These are phyloP conservation scores for Microbotryum saponariae DNA, from an alignment of 1,284 basidiomycete genomes.

Conservation along the genomic window DNA sequence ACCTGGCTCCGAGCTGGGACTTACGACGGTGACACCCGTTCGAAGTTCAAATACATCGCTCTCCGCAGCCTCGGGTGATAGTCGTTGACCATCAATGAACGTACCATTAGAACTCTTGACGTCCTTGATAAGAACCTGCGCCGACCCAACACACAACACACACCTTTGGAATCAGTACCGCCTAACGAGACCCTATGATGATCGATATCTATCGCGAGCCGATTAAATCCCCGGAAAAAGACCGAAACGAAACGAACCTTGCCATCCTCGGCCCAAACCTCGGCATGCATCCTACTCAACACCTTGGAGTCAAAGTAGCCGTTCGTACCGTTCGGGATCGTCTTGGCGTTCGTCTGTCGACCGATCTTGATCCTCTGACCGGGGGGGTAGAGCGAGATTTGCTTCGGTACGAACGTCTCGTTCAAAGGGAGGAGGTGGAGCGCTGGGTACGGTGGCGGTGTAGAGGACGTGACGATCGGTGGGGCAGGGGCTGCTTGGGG, in stretches of 20 bases:
- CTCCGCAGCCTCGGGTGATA: constrained; percentile 83
- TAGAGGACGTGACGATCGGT: not conserved
- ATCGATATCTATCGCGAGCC: no score
- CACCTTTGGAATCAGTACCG: no score
- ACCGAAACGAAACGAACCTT: constrained; percentile 66
- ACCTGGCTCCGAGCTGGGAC: constrained; percentile 36
- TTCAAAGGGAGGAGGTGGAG: constrained; percentile 92
- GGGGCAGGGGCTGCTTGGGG: not conserved
- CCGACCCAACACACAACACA: no score
- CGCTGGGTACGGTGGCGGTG: constrained; percentile 38
- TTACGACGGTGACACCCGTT: constrained; percentile 79
- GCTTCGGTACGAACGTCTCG: constrained; percentile 91
- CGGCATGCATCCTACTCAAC: constrained; percentile 87
- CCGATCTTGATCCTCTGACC: constrained; percentile 82
- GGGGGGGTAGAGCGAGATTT: constrained; percentile 69
- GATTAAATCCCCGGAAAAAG: no score
- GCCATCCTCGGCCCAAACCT: constrained; percentile 88
- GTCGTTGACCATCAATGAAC: constrained; percentile 91
- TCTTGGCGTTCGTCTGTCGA: constrained; percentile 95
- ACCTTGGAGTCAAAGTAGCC: constrained; percentile 98
- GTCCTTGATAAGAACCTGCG: constrained; percentile 92
- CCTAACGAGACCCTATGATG: no score
- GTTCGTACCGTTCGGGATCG: constrained; percentile 85
- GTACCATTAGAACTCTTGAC: constrained; percentile 98
- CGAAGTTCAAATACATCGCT: constrained; percentile 91